Conservation (phyloP, 176 grass and related monocot species). For the Phoenix roebelenii region DNA sequence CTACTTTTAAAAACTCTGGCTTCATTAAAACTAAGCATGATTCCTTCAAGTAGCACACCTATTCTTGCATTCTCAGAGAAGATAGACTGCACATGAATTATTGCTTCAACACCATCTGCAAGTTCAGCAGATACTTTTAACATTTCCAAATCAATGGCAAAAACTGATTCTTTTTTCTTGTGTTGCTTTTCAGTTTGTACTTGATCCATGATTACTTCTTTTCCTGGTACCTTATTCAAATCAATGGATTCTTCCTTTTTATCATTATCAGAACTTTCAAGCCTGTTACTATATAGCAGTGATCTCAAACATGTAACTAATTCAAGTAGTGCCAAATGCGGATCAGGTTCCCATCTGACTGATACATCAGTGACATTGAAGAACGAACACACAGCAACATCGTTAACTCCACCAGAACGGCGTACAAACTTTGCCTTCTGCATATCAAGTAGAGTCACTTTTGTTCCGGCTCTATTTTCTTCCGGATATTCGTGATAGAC, state of each 20-base stretch:
- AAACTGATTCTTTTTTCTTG: conserved; percentile 66
- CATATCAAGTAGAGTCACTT: conserved; percentile 53
- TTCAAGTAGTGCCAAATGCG: conserved; percentile 70
- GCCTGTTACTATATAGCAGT: conserved; percentile 55
- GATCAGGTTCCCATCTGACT: conserved; percentile 76
- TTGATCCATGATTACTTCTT: conserved; percentile 34
- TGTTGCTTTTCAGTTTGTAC: conserved; percentile 45
- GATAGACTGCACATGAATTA: conserved; percentile 69
- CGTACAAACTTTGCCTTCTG: conserved; percentile 83
- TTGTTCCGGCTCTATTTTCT: conserved; percentile 42
- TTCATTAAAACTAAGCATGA: conserved; percentile 57
- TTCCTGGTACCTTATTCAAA: conserved; percentile 27
- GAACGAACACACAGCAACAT: conserved; percentile 63
- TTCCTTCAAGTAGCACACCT: conserved; percentile 78
- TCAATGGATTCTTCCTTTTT: conserved; percentile 56
- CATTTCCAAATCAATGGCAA: conserved; percentile 89
- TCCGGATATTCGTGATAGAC: conserved; percentile 54
- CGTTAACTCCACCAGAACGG: conserved; percentile 62
- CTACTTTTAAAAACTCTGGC: conserved; percentile 62
- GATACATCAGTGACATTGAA: conserved; percentile 71
- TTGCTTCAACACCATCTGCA: conserved; percentile 91
- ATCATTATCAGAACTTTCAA: conserved; percentile 43
- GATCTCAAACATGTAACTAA: conserved; percentile 56
- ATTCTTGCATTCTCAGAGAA: conserved; percentile 98
- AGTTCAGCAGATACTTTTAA: conserved; percentile 73